Base-by-base conservation (phyloP, 1,284 basidiomycete species). In the Inonotus obliquus region DNA sequence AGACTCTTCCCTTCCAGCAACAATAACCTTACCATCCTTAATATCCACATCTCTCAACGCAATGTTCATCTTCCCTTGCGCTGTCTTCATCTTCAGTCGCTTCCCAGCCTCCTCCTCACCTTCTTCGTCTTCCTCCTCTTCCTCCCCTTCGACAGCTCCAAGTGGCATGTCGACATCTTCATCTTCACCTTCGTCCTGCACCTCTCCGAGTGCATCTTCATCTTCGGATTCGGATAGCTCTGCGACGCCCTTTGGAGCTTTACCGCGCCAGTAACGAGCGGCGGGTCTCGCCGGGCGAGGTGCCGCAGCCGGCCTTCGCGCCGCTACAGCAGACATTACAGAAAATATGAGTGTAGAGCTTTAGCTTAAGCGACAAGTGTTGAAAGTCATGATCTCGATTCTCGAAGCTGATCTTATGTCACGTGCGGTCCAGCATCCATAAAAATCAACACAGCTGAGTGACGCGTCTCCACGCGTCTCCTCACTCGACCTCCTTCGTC, bases 231-330 rank as follows among this genome's bases (percentile, higher is more conserved):
- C 37, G 21, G 81, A 77, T 25, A 76, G 74, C 32, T 83, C 82
- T 1, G 74, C 74, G 45, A 76, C 80, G 54, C 89, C 89, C 72
- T 91, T 91, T 0, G 91, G 91, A 0, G 85, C 90, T 67, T 92
- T 92, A 60, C 91, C 90, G 68, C 89, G 89, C 86, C 89, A 89
- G 72, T 93, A 92, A 6, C 90, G 85, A 21, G 83, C 87, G 4
- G 84, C 90, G 13, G 91, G 89, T 54, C 81, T 78, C 21, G 89
- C 81, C 10, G 85, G 79, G 19, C 90, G 83, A 17, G 87, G 82
- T 25, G 48, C 48, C 21, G 21, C 27, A 13, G 89, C 89, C 64
- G 83, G 83, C 67, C 91, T 91, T 61, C 84, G 80, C 27, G 71
- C 66, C 9, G 19, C 41, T 32, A 69, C 64, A 23, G 67, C 49